Evolutionary conservation across 129 eudicot genomes (phyloP).

Genomic region (Lactuca saligna): DNA sequence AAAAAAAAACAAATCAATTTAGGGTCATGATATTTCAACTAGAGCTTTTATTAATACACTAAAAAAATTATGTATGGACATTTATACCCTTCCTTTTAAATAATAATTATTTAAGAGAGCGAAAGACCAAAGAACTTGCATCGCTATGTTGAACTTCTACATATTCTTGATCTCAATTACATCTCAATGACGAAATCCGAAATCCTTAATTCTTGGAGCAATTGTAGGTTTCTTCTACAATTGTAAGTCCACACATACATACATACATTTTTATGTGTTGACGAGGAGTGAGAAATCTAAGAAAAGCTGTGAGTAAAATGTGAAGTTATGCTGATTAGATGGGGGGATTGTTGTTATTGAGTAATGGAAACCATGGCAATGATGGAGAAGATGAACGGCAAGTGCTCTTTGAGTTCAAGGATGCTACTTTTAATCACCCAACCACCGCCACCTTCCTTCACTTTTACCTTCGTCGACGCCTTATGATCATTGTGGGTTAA

Average conservation of each 20-base stretch:
- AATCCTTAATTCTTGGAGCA: too few species aligned
- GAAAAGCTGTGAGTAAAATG: neutral
- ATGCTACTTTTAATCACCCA: conserved; percentile 59
- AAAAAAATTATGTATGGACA: too few species aligned
- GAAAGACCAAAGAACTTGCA: too few species aligned
- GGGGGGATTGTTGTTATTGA: conserved; percentile 77
- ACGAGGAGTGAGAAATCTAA: neutral
- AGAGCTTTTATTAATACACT: too few species aligned
- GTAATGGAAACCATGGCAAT: conserved; percentile 27
- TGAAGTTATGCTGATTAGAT: conserved; percentile 58
- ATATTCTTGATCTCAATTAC: too few species aligned
- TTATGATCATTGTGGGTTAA: conserved; percentile 62
- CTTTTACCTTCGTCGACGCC: conserved; percentile 66
- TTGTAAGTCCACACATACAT: conserved; percentile 23
- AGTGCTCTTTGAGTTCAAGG: conserved; percentile 51
- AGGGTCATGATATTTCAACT: too few species aligned
- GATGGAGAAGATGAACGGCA: conserved; percentile 41
- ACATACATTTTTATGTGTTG: neutral
- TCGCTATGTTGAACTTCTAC: too few species aligned
- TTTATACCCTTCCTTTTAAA: too few species aligned
- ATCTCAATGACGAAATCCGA: too few species aligned
- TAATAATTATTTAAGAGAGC: too few species aligned
- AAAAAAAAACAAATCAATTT: too few species aligned
- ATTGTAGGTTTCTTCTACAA: too few species aligned
- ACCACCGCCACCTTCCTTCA: conserved; percentile 57